These are phyloP conservation scores for Calonectria pteridis DNA, from an alignment of 2,329 filamentous ascomycete genomes.

Conservation along the genomic window DNA sequence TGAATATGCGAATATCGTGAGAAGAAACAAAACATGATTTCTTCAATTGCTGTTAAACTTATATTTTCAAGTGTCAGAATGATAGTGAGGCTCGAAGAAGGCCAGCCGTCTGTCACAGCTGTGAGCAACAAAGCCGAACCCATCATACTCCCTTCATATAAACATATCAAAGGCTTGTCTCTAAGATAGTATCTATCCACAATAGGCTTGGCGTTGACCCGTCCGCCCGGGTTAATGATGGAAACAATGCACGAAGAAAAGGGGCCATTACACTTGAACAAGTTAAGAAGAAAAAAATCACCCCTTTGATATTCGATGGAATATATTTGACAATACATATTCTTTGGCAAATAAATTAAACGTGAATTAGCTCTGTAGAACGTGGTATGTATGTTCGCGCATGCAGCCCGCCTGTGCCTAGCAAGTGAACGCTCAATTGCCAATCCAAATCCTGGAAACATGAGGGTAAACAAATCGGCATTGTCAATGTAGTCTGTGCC, in stretches of 20 bases:
- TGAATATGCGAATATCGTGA: constrained; percentile 20
- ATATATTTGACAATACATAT: background rate
- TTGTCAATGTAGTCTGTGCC: background rate
- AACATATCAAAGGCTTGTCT: background rate
- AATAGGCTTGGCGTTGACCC: background rate
- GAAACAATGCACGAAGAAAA: background rate
- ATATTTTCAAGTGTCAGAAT: too few species aligned
- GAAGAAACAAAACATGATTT: constrained; percentile 32
- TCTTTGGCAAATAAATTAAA: background rate
- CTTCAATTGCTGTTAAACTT: too few species aligned
- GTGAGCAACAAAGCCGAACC: background rate
- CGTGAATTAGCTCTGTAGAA: background rate
- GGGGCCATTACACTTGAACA: background rate
- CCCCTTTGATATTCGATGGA: background rate
- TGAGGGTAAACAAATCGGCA: background rate
- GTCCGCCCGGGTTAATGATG: too few species aligned
- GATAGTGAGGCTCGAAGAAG: background rate
- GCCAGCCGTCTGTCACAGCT: background rate
- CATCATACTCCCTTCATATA: background rate
- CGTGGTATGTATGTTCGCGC: background rate
- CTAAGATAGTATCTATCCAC: background rate
- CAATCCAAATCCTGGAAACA: background rate
- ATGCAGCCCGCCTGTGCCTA: background rate
- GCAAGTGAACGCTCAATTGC: background rate
- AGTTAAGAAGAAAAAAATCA: background rate